A percentile compares a stretch with the other conserved stretches of the same genome.
These are phyloP conservation scores for Gnomoniopsis sp. DNA, from an alignment of 2,329 filamentous ascomycete genomes.

Conservation along the genomic window DNA sequence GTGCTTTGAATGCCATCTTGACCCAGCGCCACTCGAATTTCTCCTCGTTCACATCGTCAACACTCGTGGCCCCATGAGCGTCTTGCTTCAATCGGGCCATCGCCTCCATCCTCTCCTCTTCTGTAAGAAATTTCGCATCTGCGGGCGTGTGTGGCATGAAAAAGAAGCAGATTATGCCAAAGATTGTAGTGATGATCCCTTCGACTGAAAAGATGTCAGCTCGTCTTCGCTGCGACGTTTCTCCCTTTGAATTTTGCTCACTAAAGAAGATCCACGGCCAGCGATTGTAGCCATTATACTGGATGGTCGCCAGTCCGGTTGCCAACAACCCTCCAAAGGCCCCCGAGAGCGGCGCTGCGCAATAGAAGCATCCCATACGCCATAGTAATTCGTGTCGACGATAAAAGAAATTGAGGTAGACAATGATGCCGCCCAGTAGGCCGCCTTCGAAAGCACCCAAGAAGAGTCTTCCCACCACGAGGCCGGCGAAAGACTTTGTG, in stretches of 20 bases:
- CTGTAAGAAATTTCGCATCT: slow-evolving; percentile 24
- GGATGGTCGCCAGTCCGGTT: slow-evolving; percentile 52
- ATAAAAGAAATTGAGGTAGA: slow-evolving; percentile 49
- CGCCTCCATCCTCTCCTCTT: slow-evolving; percentile 22
- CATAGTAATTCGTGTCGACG: slow-evolving; percentile 59
- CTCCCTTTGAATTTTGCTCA: slow-evolving; percentile 1
- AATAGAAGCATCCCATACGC: slow-evolving; percentile 58
- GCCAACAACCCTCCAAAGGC: slow-evolving; percentile 62
- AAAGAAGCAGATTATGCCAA: slow-evolving; percentile 57
- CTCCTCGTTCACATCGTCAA: slow-evolving; percentile 31
- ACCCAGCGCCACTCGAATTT: slow-evolving; percentile 39
- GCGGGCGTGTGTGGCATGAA: slow-evolving; percentile 27
- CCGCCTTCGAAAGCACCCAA: slow-evolving; percentile 57
- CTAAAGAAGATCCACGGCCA: slow-evolving; percentile 50
- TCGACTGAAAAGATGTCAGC: slow-evolving; percentile 34
- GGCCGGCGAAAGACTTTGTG: slow-evolving; percentile 21
- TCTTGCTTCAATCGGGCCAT: slow-evolving; percentile 23
- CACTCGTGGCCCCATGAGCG: slow-evolving; percentile 21
- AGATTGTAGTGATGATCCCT: slow-evolving; percentile 57
- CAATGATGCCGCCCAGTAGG: slow-evolving; percentile 53
- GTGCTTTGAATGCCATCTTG: slow-evolving; percentile 26
- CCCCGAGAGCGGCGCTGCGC: slow-evolving; percentile 64
- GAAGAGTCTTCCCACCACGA: slow-evolving; percentile 34
- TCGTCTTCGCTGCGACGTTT: not conserved
- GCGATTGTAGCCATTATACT: slow-evolving; percentile 33